Evolutionary conservation across 75 land plant species (phyloP), one percentile per base, ranked within the genome.

Genomic region (Pseudotsuga menziesii): DNA sequence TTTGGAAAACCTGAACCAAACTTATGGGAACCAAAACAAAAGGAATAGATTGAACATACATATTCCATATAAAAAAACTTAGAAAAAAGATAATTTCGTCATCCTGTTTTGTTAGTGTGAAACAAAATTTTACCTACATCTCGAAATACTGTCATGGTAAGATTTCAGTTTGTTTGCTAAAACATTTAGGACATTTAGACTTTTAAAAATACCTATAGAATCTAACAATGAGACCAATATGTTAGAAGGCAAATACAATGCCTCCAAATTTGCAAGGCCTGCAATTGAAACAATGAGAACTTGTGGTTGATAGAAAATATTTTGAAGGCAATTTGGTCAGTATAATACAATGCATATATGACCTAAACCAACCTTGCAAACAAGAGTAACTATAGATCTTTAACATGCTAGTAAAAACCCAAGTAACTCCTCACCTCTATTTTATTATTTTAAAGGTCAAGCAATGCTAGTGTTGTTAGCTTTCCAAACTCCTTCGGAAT

Each of bases 401-500:
- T 61, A 76, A 63, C 44, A 32, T 14, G 54, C 22, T 23, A 20
- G 78, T 25, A 60, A 25, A 52, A 36, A 22, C 17, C 52, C 52
- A 44, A 11, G 52, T 7, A 44, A 44, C 52, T 6, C 52, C 52
- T 44, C 36, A 95, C 98, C 93, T 91, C 79, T 29, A 95, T 78
- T 62, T 84, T 87, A 80, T 95, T 95, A 22, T 78, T 82, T 16
- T 96, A 91, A 15, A 95, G 59, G 77, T 89, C 80, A 22, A 95
- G 78, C 70, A 74, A 56, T 11, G 80, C 57, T 20, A 95, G 60
- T 0, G 90, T 80, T 1, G 77, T 73, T 22, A 93, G 72, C 78
- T 72, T 78, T 22, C 96, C 93, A 77, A 93, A 88, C 0, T 87
- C 88, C 73, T 95, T 96, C 0, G 98, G 98, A 56, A 95, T 76